Percentiles rank a stretch among this genome's conserved stretches.
These are phyloP conservation scores for Elsinoe fawcettii DNA, from an alignment of 2,329 filamentous ascomycete genomes.

Conservation along the genomic window DNA sequence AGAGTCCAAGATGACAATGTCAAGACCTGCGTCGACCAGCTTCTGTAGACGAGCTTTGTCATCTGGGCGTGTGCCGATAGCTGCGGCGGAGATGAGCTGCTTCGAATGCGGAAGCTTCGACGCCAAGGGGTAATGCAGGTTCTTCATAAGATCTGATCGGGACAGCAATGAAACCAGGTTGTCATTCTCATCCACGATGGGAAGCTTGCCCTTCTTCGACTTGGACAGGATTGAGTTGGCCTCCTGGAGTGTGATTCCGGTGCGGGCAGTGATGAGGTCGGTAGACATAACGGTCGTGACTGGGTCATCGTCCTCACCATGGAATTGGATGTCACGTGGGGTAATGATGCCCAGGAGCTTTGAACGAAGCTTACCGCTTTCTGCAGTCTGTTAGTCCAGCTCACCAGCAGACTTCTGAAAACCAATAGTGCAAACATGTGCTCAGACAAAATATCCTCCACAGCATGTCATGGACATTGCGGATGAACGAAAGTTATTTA, in stretches of 20 bases:
- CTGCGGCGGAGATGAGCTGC: constrained; percentile 90
- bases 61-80: constrained; percentile 89
- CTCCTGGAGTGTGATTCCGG: constrained; percentile 75
- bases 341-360: constrained; percentile 97
- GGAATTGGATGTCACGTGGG: constrained; percentile 96
- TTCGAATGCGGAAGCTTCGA: constrained; percentile 96
- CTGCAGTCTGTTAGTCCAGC: constrained; percentile 41
- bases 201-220: constrained; percentile 81
- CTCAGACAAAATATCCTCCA: constrained; percentile 30
- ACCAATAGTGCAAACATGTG: not conserved
- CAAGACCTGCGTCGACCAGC: constrained; percentile 88
- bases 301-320: constrained; percentile 61
- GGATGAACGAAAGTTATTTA: constrained; percentile 99
- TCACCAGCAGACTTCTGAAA: not conserved
- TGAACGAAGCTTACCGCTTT: constrained; percentile 84
- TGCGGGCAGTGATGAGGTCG: constrained; percentile 78
- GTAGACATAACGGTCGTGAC: constrained; percentile 92
- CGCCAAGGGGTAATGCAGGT: constrained; percentile 90
- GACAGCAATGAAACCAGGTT: constrained; percentile 73
- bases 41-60: constrained; percentile 81
- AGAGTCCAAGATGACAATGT: constrained; percentile 91
- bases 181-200: constrained; percentile 43
- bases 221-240: constrained; percentile 88
- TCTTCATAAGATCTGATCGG: constrained; percentile 95
- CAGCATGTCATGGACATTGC: constrained; percentile 55